Percentiles rank a stretch among this genome's conserved stretches.
phyloP scores from a whole-genome alignment of 2,329 filamentous ascomycete species.

The Sclerotinia nivalis region DNA sequence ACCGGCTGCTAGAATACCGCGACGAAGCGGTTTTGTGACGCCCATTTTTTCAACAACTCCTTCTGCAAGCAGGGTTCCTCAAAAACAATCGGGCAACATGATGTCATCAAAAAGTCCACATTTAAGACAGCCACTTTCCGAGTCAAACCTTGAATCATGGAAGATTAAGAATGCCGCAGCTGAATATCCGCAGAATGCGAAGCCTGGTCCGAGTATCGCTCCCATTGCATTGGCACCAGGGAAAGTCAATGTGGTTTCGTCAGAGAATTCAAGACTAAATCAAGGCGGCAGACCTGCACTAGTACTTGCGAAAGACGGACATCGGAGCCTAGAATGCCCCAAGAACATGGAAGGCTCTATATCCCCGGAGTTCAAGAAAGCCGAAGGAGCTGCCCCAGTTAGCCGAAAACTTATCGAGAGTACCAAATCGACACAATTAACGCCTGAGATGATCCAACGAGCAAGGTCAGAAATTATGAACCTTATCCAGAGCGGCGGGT shows the following conservation, averaged over 20 bases:
- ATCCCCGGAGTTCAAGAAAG: neutral
- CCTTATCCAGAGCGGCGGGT: neutral
- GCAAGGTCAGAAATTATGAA: neutral
- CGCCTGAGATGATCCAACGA: neutral
- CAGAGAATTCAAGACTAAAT: neutral
- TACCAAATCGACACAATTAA: neutral
- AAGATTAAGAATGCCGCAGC: neutral
- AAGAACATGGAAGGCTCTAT: neutral
- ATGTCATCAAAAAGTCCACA: neutral
- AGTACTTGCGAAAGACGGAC: too few relatives aligned
- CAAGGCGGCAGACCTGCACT: neutral
- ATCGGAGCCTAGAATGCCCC: neutral
- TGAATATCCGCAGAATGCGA: neutral
- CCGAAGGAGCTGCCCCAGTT: too few relatives aligned
- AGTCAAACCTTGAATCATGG: neutral
- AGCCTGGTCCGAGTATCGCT: neutral
- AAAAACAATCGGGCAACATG: rapidly evolving
- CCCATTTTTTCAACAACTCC: neutral
- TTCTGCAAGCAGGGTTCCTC: neutral
- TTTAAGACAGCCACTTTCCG: too few relatives aligned
- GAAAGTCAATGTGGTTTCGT: rapidly evolving
- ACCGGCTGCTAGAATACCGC: neutral
- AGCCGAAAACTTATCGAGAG: neutral
- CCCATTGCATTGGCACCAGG: rapidly evolving
- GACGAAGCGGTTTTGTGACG: neutral